These are phyloP conservation scores for Mycena vulgaris DNA, from an alignment of 768 basidiomycete genomes.

Conservation along the genomic window DNA sequence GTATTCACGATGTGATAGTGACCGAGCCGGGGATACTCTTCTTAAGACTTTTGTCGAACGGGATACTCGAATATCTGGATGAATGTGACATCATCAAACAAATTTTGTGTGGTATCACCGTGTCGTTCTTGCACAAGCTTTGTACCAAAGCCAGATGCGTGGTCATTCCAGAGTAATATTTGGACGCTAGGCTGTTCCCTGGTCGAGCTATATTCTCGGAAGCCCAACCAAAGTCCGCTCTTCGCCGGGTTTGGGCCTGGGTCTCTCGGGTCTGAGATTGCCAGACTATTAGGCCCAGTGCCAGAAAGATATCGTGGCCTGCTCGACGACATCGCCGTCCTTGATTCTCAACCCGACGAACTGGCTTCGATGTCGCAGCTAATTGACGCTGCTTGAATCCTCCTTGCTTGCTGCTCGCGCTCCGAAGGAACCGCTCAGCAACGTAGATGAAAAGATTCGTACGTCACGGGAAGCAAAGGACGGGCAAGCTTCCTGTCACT, in stretches of 20 bases:
- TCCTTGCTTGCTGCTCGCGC: background rate
- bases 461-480: background rate
- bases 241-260: background rate
- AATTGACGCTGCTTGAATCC: background rate
- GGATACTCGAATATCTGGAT: no score
- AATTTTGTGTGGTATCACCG: no score
- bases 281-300: background rate
- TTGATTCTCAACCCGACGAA: background rate
- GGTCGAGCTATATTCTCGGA: slow-evolving; percentile 3
- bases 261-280: background rate
- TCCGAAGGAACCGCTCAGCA: background rate
- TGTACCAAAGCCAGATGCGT: no score
- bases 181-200: slow-evolving; percentile 6
- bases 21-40: no score
- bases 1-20: no score
- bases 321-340: background rate
- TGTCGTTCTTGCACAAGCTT: no score
- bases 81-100: no score
- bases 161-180: slow-evolving; percentile 13
- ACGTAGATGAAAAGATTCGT: background rate
- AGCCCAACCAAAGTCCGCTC: background rate
- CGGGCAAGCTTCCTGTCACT: background rate
- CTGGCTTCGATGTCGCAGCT: background rate
- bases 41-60: no score
- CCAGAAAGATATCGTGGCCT: background rate